Evolutionary conservation across 163 green algal genomes (phyloP), one percentile per base, ranked within the genome.

Genomic region (Scenedesmus sp.): DNA sequence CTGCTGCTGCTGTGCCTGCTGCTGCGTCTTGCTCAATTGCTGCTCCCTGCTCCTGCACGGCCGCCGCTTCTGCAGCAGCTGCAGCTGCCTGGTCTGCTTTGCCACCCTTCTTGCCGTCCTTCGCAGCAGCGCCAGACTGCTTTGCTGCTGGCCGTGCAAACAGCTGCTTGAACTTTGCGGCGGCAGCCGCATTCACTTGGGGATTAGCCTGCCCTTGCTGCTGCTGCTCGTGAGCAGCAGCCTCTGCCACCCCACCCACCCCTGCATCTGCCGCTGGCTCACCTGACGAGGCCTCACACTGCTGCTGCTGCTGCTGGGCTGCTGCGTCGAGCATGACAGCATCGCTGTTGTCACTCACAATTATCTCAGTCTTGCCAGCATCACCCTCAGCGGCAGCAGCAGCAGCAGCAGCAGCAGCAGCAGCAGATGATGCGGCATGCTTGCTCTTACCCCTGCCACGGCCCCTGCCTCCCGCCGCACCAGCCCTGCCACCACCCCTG

Each of bases 151-250:
- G 30, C 65, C 9, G 6, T 7, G 85, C 68, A 85, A 90, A 90
- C 18, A 90, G 16, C 68, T 90, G 46, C 85, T 84, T 84, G 73
- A 90, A 90, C 12, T 73, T 51, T 13, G 70, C 72, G 70, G 85
- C 85, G 56, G 85, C 85, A 61, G 85, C 85, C 35, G 85, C 85
- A 43, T 49, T 61, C 73, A 53, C 80, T 10, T 40, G 70, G 73
- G 70, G 68, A 49, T 90, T 30, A 35, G 83, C 13, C 35, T 81
- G 43, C 65, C 73, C 15, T 40, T 89, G 85, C 65, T 76, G 68
- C 65, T 42, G 65, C 42, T 84, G 37, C 78, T 84, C 78, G 26
- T 22, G 12, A 10, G 42, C 42, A n/a, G 42, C 78, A 49, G 9
- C 37, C 37, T n/a, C n/a, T n/a, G n/a, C n/a, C n/a, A n/a, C n/a